These are phyloP conservation scores for Apiospora pterosperma DNA, from an alignment of 2,329 filamentous ascomycete genomes.

Conservation along the genomic window DNA sequence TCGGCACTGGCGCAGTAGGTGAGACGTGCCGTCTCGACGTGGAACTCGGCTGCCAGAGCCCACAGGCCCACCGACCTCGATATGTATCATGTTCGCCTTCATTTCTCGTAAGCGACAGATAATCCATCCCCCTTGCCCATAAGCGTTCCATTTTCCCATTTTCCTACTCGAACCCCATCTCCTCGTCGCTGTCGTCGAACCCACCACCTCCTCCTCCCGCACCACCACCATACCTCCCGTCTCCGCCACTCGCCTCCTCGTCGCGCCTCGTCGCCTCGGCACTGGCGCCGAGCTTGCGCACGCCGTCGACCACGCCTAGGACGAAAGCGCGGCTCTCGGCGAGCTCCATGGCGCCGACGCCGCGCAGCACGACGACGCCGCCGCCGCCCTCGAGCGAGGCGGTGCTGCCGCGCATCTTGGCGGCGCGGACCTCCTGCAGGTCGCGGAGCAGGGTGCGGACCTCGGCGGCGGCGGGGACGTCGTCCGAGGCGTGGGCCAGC, in stretches of 20 bases:
- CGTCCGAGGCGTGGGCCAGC: conserved; percentile 79
- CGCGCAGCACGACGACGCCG: conserved; percentile 65
- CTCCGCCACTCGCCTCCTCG: conserved; percentile 66
- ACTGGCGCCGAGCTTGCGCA: conserved; percentile 79
- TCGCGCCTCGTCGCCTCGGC: conserved; percentile 76
- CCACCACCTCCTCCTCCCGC: conserved; percentile 52
- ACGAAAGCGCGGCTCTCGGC: conserved; percentile 84
- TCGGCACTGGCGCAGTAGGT: background rate
- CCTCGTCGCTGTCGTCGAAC: conserved; percentile 60
- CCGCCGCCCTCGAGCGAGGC: conserved; percentile 67
- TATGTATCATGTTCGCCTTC: background rate
- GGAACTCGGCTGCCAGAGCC: background rate
- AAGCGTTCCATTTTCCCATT: conserved; percentile 15
- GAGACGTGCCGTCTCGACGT: background rate
- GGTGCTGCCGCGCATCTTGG: conserved; percentile 79
- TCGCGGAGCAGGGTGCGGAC: conserved; percentile 76
- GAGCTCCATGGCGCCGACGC: conserved; percentile 90
- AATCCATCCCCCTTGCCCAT: background rate
- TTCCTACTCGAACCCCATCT: conserved; percentile 29
- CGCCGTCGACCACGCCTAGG: conserved; percentile 78
- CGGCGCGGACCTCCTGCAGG: conserved; percentile 80
- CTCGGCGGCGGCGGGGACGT: conserved; percentile 70
- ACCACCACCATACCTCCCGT: conserved; percentile 54
- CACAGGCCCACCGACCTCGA: background rate
- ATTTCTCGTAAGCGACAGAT: background rate